phyloP scores from a whole-genome alignment of 2,329 filamentous ascomycete genomes.

The Fonsecaea pugnacius region DNA sequence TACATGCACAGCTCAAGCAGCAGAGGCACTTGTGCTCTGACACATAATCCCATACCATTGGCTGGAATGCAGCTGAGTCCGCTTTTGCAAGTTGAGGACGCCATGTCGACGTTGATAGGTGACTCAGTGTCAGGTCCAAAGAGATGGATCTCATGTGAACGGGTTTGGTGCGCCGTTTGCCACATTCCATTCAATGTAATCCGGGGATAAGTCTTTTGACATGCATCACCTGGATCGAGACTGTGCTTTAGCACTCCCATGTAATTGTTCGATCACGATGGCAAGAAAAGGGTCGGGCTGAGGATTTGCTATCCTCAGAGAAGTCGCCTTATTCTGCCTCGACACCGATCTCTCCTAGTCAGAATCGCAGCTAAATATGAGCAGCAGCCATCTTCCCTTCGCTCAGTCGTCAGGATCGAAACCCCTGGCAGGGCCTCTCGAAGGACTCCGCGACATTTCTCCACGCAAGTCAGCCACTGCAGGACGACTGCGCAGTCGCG shows the following conservation, averaged over 20 bases:
- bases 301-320: neutral
- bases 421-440: slow-evolving; percentile 13
- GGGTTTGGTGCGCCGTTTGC: neutral
- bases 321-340: neutral
- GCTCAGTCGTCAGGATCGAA: slow-evolving; percentile 18
- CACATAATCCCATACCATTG: neutral
- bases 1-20: neutral
- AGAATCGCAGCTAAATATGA: neutral
- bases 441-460: slow-evolving; percentile 21
- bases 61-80: neutral
- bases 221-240: neutral
- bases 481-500: slow-evolving; percentile 21
- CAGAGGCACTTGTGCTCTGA: neutral
- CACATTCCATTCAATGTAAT: neutral
- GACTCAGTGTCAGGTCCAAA: neutral
- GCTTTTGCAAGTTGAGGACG: neutral
- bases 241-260: neutral
- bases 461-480: slow-evolving; percentile 19
- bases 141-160: neutral
- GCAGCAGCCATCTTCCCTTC: neutral
- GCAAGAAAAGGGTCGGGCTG: too few species aligned
- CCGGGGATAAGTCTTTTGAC: neutral
- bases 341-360: neutral
- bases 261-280: neutral
- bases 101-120: neutral